phyloP scores from a whole-genome alignment of 1,284 basidiomycete species.

The Jaminaea rosea region DNA sequence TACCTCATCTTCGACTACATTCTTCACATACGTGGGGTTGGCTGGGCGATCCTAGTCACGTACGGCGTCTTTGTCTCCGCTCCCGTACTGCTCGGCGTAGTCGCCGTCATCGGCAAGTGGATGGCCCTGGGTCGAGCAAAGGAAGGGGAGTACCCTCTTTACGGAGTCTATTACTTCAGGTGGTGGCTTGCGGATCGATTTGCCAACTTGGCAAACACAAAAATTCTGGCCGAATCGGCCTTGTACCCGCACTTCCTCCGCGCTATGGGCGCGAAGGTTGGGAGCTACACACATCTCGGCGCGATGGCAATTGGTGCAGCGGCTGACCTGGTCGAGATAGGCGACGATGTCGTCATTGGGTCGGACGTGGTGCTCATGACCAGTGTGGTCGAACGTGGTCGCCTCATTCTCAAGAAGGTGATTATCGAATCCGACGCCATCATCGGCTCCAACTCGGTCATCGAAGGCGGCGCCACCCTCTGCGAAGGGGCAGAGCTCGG shows the following conservation, averaged over 20 bases:
- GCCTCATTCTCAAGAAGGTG: conserved; percentile 5
- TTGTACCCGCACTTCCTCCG: neutral
- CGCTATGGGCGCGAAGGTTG: conserved; percentile 4
- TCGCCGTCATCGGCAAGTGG: conserved; percentile 7
- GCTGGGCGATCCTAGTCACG: conserved; percentile 1
- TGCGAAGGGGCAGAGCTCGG: conserved; percentile 3
- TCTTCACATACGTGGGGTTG: neutral
- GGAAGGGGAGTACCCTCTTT: conserved; percentile 5
- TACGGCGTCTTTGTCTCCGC: conserved; percentile 4
- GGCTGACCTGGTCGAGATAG: conserved; percentile 6
- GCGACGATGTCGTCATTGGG: conserved; percentile 5
- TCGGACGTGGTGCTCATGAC: neutral
- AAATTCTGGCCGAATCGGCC: neutral
- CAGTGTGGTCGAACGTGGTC: conserved; percentile 3
- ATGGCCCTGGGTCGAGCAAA: conserved; percentile 1
- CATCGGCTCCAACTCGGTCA: conserved; percentile 2
- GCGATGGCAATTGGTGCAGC: neutral
- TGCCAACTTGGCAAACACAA: neutral
- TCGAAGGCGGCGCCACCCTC: conserved; percentile 6
- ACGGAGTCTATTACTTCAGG: conserved; percentile 6
- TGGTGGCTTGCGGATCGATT: conserved; percentile 7
- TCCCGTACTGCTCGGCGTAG: neutral
- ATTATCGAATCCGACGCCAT: neutral
- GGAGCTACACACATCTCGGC: neutral
- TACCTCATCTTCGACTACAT: conserved; percentile 8